Percentiles rank a stretch among this genome's conserved stretches.
Conservation (phyloP, 139 green algal species). For the Chlorella sp. region DNA sequence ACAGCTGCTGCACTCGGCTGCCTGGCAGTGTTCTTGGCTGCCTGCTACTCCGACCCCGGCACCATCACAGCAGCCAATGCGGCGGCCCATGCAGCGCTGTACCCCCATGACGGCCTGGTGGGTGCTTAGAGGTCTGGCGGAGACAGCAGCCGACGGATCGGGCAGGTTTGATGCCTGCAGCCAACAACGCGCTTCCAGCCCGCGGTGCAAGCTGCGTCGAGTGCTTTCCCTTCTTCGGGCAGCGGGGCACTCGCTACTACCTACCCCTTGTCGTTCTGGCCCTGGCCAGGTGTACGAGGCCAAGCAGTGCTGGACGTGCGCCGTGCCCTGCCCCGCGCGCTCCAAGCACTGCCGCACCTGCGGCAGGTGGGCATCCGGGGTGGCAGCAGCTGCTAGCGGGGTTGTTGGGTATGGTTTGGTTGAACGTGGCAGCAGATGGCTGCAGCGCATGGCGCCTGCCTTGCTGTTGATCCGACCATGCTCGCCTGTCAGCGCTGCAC, state of each 20-base stretch:
- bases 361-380: slow-evolving; percentile 58
- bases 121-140: neutral
- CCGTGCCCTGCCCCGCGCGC: slow-evolving; percentile 59
- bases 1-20: slow-evolving; percentile 23
- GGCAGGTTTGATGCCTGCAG: too few relatives aligned
- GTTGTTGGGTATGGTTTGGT: too few relatives aligned
- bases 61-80: slow-evolving; percentile 37
- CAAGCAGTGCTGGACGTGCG: slow-evolving; percentile 72
- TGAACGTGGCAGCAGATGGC: too few relatives aligned
- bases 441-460: too few relatives aligned
- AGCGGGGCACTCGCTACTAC: too few relatives aligned
- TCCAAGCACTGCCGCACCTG: slow-evolving; percentile 84
- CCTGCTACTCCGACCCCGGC: slow-evolving; percentile 55
- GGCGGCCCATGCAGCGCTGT: slow-evolving; percentile 49
- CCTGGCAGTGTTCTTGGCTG: slow-evolving; percentile 40
- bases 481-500: too few relatives aligned
- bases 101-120: slow-evolving; percentile 57
- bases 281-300: slow-evolving; percentile 11
- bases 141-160: too few relatives aligned
- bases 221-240: too few relatives aligned
- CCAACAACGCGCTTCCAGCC: too few relatives aligned
- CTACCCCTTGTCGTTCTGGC: too few relatives aligned
- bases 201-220: too few relatives aligned
- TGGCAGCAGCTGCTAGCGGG: neutral
- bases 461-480: too few relatives aligned